Conservation (phyloP, 208 protist species). For the Trypanosoma rangeli region DNA sequence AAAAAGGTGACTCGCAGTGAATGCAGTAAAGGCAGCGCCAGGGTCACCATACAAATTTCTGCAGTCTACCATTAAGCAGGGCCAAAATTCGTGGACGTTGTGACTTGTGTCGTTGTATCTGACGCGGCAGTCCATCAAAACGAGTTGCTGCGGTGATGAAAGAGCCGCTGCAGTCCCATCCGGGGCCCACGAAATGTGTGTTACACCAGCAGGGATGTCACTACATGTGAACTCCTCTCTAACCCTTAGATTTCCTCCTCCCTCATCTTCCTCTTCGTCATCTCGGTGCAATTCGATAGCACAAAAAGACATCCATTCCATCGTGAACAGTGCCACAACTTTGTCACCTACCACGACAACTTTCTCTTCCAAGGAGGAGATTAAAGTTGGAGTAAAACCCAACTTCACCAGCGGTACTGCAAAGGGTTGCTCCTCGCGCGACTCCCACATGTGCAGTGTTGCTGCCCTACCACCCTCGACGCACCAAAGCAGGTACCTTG, state of each 20-base stretch:
- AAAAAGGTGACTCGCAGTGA: slow-evolving; percentile 33
- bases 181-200: slow-evolving; percentile 23
- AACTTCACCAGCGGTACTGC: slow-evolving; percentile 13
- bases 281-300: background rate
- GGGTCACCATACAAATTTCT: slow-evolving; percentile 33
- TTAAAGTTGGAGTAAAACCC: slow-evolving; percentile 20
- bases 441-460: slow-evolving; percentile 18
- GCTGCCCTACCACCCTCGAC: background rate
- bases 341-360: slow-evolving; percentile 23
- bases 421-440: slow-evolving; percentile 1
- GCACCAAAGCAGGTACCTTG: slow-evolving; percentile 29
- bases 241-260: slow-evolving; percentile 2
- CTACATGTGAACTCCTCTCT: slow-evolving; percentile 23
- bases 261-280: slow-evolving; percentile 10
- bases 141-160: slow-evolving; percentile 22
- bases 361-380: slow-evolving; percentile 27
- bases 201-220: slow-evolving; percentile 9
- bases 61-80: slow-evolving; percentile 28
- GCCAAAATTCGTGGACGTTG: background rate
- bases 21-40: slow-evolving; percentile 28
- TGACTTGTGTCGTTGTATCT: background rate
- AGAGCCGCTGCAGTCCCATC: slow-evolving; percentile 26
- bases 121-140: slow-evolving; percentile 26
- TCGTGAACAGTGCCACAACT: slow-evolving; percentile 20
- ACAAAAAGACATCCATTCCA: background rate